A percentile compares a stretch with the other conserved stretches of the same genome.
These are phyloP conservation scores for Pythium brassicae DNA, from an alignment of 352 stramenopile genomes.

Conservation along the genomic window DNA sequence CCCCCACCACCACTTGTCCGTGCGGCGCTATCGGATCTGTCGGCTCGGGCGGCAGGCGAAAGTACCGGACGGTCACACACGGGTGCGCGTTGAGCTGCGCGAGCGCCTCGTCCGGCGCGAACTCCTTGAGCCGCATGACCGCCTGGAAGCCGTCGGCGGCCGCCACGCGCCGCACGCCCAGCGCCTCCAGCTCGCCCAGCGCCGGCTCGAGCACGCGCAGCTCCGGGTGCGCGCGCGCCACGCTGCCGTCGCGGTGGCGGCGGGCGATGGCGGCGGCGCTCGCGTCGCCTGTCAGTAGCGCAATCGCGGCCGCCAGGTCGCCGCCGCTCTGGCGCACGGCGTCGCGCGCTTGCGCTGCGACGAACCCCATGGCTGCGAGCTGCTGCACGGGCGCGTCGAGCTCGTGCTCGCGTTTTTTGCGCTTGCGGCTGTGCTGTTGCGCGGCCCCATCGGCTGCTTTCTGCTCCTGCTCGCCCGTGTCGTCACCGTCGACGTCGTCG, in stretches of 20 bases:
- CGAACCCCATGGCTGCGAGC: conserved; percentile 68
- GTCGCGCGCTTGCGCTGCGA: conserved; percentile 14
- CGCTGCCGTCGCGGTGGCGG: conserved; percentile 1
- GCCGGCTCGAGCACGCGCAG: conserved; percentile 16
- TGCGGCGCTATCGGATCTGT: no score
- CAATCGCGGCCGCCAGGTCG: conserved; percentile 34
- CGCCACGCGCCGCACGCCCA: conserved; percentile 9
- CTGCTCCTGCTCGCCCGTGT: background rate
- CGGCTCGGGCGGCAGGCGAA: conserved; percentile 12
- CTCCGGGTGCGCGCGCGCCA: conserved; percentile 11
- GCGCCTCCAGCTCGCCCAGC: conserved; percentile 22
- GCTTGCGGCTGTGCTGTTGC: conserved; percentile 5
- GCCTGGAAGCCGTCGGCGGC: conserved; percentile 37
- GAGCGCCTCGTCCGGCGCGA: conserved; percentile 29
- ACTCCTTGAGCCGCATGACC: conserved; percentile 44
- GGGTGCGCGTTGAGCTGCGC: conserved; percentile 46
- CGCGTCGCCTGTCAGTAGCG: conserved; percentile 36
- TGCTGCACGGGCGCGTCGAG: conserved; percentile 16
- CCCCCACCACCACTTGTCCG: background rate
- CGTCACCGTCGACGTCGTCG: background rate
- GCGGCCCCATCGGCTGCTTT: conserved; percentile 1
- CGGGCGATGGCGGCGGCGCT: conserved; percentile 2
- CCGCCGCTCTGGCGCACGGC: conserved; percentile 24
- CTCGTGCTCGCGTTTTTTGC: conserved; percentile 10
- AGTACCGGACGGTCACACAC: conserved; percentile 25